phyloP scores from a whole-genome alignment of 2,329 filamentous ascomycete species.

The Simplicillium aogashimaense region DNA sequence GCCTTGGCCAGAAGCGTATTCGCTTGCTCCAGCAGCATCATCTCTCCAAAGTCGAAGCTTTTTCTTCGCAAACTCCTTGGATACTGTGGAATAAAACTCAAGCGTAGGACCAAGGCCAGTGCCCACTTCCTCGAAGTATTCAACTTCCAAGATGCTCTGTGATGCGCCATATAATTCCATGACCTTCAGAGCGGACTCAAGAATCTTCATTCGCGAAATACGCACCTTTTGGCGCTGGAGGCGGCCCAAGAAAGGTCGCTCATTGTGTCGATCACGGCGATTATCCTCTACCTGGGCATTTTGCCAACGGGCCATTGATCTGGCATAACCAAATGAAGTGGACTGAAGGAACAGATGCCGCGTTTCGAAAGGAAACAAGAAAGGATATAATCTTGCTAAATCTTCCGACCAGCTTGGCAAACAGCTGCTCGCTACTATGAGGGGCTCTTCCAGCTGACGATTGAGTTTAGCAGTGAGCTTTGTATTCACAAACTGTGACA shows the following conservation, averaged over 20 bases:
- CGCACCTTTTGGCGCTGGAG: conserved; percentile 96
- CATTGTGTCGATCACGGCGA: conserved; percentile 75
- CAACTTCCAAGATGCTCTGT: conserved; percentile 89
- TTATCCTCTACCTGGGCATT: conserved; percentile 78
- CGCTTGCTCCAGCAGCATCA: conserved; percentile 60
- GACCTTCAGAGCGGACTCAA: conserved; percentile 94
- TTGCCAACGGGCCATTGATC: conserved; percentile 97
- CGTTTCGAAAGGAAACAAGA: conserved; percentile 96
- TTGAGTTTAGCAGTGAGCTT: conserved; percentile 98
- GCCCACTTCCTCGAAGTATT: conserved; percentile 97
- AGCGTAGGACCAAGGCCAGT: conserved; percentile 91
- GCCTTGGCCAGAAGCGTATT: conserved; percentile 75
- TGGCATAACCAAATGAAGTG: conserved; percentile 94
- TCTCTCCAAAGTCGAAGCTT: conserved; percentile 96
- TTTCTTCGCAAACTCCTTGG: conserved; percentile 94
- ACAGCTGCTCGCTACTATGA: conserved; percentile 95
- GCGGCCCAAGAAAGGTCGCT: conserved; percentile 81
- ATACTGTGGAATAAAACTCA: conserved; percentile 96
- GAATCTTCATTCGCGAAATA: conserved; percentile 85
- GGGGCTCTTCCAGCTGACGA: conserved; percentile 86
- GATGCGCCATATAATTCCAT: conserved; percentile 99
- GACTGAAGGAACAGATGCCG: conserved; percentile 94
- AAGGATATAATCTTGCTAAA: conserved; percentile 83
- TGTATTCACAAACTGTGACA: conserved; percentile 95
- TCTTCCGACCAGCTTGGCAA: conserved; percentile 95